These are phyloP conservation scores for Fomitopsis pulvina DNA, from an alignment of 768 basidiomycete genomes.

Conservation along the genomic window DNA sequence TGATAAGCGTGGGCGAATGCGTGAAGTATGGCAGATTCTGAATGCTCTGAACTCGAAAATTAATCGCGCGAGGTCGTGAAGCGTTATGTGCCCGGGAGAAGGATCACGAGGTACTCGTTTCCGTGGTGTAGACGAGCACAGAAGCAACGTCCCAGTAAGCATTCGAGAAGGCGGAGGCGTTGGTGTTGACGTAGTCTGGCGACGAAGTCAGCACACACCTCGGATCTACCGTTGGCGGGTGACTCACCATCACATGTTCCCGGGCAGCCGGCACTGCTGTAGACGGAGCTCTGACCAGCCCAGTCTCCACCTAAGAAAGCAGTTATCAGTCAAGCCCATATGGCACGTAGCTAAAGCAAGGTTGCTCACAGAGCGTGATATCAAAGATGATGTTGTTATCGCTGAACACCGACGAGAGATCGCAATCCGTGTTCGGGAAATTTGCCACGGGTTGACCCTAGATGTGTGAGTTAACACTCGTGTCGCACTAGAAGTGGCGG, in stretches of 20 bases:
- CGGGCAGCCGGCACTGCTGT: slow-evolving; percentile 43
- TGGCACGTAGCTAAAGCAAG: background rate
- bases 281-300: slow-evolving; percentile 41
- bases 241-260: slow-evolving; percentile 45
- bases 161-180: slow-evolving; percentile 57
- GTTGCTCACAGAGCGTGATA: slow-evolving; percentile 55
- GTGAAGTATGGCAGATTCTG: too few relatives aligned
- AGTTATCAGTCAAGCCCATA: background rate
- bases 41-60: background rate
- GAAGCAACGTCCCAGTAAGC: slow-evolving; percentile 71
- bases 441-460: slow-evolving; percentile 54
- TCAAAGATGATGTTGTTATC: slow-evolving; percentile 63
- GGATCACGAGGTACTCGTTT: background rate
- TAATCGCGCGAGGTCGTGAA: background rate
- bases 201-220: background rate
- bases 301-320: slow-evolving; percentile 44
- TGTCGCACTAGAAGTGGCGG: background rate
- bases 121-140: slow-evolving; percentile 40
- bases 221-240: background rate
- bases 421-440: slow-evolving; percentile 56
- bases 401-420: slow-evolving; percentile 47
- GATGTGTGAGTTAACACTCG: background rate
- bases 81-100: background rate
- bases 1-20: background rate
- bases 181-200: slow-evolving; percentile 56